These are phyloP conservation scores for Fusarium proliferatum DNA, from an alignment of 2,329 filamentous ascomycete species.

Conservation along the genomic window DNA sequence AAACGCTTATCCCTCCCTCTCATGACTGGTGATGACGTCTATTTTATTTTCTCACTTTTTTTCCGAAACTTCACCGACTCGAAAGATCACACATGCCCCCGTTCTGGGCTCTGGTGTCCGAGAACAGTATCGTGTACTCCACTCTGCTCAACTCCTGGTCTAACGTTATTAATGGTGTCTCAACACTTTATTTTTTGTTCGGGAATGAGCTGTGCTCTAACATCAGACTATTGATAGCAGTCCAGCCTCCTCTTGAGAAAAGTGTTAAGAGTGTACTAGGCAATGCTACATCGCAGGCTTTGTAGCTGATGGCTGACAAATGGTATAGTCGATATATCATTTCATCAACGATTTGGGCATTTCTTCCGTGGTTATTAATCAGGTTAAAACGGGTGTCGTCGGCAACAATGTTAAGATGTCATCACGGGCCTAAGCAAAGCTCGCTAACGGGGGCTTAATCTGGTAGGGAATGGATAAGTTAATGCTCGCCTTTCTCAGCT, in stretches of 20 bases:
- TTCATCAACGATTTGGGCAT: slow-evolving; percentile 39
- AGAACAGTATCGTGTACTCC: slow-evolving; percentile 6
- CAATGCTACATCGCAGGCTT: slow-evolving; percentile 5
- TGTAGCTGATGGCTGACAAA: slow-evolving; percentile 40
- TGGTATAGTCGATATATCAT: slow-evolving; percentile 27
- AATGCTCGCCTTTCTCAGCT: slow-evolving; percentile 38
- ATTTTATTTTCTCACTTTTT: slow-evolving; percentile 34
- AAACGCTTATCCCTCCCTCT: not conserved
- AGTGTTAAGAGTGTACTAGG: slow-evolving; percentile 1
- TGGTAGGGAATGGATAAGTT: slow-evolving; percentile 32
- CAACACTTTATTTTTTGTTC: not conserved
- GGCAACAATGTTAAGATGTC: slow-evolving; percentile 33
- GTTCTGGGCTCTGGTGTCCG: slow-evolving; percentile 8
- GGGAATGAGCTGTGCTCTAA: not conserved
- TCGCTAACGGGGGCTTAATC: slow-evolving; percentile 30
- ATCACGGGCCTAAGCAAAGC: slow-evolving; percentile 15
- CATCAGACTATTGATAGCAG: not conserved
- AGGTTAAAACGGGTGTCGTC: slow-evolving; percentile 39
- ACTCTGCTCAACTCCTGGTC: slow-evolving; percentile 9
- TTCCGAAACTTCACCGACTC: slow-evolving; percentile 47
- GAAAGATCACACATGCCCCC: slow-evolving; percentile 28
- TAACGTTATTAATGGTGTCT: not conserved
- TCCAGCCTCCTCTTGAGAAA: not conserved
- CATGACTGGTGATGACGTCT: slow-evolving; percentile 33
- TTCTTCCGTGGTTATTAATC: slow-evolving; percentile 28